These are phyloP conservation scores for Neurospora pannonica DNA, from an alignment of 495 filamentous ascomycete species.

Conservation along the genomic window DNA sequence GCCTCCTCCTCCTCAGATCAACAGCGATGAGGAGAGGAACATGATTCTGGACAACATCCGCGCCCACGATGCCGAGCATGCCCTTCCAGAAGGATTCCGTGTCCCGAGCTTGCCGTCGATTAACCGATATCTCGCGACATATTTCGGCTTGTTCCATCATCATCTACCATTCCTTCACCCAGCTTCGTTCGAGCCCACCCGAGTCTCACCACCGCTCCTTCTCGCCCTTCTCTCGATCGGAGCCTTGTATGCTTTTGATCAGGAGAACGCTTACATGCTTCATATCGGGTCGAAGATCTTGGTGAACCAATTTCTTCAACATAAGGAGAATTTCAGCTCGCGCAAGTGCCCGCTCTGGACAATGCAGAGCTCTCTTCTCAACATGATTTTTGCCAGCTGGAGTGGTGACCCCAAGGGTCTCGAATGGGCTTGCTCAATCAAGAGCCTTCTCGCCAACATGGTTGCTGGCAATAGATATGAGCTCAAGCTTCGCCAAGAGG, in stretches of 20 bases:
- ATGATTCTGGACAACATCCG: constrained; percentile 79
- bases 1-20: constrained; percentile 56
- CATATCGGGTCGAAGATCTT: constrained; percentile 96
- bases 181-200: constrained; percentile 74
- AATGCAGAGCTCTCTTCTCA: constrained; percentile 90
- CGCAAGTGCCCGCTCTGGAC: constrained; percentile 95
- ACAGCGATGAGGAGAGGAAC: constrained; percentile 70
- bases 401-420: constrained; percentile 95
- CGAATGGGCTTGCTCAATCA: constrained; percentile 98
- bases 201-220: constrained; percentile 69
- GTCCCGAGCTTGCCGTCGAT: constrained; percentile 66
- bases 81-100: constrained; percentile 83
- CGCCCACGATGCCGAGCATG: constrained; percentile 63
- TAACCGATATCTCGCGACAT: constrained; percentile 86
- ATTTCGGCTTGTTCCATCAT: constrained; percentile 95
- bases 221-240: constrained; percentile 92
- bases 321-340: constrained; percentile 98
- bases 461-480: constrained; percentile 96
- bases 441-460: constrained; percentile 96
- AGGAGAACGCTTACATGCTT: constrained; percentile 90
- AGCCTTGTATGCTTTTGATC: constrained; percentile 92
- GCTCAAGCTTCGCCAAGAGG: constrained; percentile 81
- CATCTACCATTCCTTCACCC: constrained; percentile 95
- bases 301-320: constrained; percentile 92
- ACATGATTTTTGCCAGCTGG: constrained; percentile 99